These are phyloP conservation scores for Candida loeiensis DNA, from an alignment of 805 yeast genomes.

Conservation along the genomic window DNA sequence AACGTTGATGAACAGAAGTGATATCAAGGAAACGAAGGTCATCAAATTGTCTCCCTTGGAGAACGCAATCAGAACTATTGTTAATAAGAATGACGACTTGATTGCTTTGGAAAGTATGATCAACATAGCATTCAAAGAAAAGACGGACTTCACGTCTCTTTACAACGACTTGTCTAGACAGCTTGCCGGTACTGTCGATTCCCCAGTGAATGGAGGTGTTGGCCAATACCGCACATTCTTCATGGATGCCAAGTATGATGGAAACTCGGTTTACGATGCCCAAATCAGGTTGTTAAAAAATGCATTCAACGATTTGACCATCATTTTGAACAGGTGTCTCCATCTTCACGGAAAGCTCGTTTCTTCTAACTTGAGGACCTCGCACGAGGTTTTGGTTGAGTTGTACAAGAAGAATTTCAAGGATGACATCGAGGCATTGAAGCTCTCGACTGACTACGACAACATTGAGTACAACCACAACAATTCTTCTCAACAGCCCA, in stretches of 20 bases:
- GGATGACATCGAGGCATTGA: constrained; percentile 52
- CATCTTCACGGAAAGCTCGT: constrained; percentile 65
- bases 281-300: constrained; percentile 36
- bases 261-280: constrained; percentile 28
- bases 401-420: constrained; percentile 65
- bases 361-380: constrained; percentile 50
- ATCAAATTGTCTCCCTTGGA: constrained; percentile 76
- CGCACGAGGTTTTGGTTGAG: constrained; percentile 65
- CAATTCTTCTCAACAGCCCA: constrained; percentile 5
- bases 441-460: constrained; percentile 34
- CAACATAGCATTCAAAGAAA: constrained; percentile 49
- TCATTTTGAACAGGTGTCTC: constrained; percentile 62
- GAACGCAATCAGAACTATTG: constrained; percentile 69
- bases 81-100: constrained; percentile 68
- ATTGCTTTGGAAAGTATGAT: constrained; percentile 62
- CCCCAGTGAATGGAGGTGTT: constrained; percentile 92
- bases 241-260: constrained; percentile 34
- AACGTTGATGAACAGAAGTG: constrained; percentile 81
- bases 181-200: constrained; percentile 80
- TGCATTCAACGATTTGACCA: constrained; percentile 66
- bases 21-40: constrained; percentile 47
- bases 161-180: constrained; percentile 68
- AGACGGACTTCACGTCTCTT: constrained; percentile 43
- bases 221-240: constrained; percentile 76
- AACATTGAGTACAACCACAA: constrained; percentile 23